Evolutionary conservation across 768 basidiomycete species (phyloP), one percentile per base, ranked within the genome.

Genomic region (Rhodocollybia butyracea): DNA sequence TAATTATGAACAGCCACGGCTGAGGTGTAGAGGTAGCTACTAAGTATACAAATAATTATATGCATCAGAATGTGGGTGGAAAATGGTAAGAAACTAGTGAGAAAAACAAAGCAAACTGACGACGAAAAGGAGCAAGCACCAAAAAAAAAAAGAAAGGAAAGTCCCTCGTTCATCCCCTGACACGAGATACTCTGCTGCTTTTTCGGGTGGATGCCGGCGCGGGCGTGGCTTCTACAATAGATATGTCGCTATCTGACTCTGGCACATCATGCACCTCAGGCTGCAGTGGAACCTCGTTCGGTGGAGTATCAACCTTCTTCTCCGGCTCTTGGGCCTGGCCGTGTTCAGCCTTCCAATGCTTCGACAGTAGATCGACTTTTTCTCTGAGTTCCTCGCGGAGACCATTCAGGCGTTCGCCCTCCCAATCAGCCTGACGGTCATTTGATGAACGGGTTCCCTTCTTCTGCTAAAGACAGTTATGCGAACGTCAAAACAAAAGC

Each of bases 381-480:
- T 58, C 59, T 27, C 60, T 57, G 24, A 88, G 70, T 7, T 72
- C 54, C 40, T 79, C 75, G 13, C 88, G 80, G 61, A 78, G 76
- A 15, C 61, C 66, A 6, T 66, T 70, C 40, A 85, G 73, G n/a
- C 70, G 65, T 12, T 73, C 63, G 36, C 76, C 78, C 31, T 81
- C 69, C 88, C 88, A 89, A 58, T 76, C 75, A 21, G 59, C 54
- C 57, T 72, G 72, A 51, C 81, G 75, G 24, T 77, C 73, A 31
- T 62, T 57, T 42, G 72, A 71, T 39, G 66, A 50, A 26, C 66
- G 66, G 27, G 68, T 62, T 55, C 70, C 72, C 54, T 65, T 68
- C 66, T 59, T 64, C 24, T 58, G 54, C 54, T 57, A 45, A 34
- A 46, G 32, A 56, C 30, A 55, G 10, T 31, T 39, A 12, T 32